Evolutionary conservation across 2,329 filamentous ascomycete genomes (phyloP).

Genomic region (Catunica adiposa): DNA sequence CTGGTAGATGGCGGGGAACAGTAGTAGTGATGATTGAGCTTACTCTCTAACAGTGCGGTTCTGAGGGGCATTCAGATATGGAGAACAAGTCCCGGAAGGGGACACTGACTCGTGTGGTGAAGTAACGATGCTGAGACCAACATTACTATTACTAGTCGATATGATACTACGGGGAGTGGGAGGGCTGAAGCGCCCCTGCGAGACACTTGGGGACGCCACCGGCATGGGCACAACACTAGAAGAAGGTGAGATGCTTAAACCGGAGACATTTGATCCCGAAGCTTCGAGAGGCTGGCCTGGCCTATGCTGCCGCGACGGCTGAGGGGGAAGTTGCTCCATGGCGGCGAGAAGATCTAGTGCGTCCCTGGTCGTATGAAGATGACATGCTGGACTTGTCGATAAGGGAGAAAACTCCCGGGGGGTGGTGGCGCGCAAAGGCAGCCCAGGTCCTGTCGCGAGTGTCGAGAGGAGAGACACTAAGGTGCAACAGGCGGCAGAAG

Average conservation of each 20-base stretch:
- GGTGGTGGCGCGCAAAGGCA: slow-evolving; percentile 11
- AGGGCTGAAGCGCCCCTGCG: slow-evolving; percentile 10
- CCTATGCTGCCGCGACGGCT: slow-evolving; percentile 15
- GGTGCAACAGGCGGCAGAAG: background rate
- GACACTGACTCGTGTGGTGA: slow-evolving; percentile 40
- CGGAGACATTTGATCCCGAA: background rate
- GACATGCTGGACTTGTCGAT: slow-evolving; percentile 12
- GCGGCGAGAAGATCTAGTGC: slow-evolving; percentile 14
- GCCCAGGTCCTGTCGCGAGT: slow-evolving; percentile 3
- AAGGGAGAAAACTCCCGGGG: slow-evolving; percentile 10
- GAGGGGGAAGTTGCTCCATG: slow-evolving; percentile 14
- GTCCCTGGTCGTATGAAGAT: slow-evolving; percentile 14
- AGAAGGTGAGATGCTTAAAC: slow-evolving; percentile 3
- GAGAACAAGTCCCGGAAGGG: slow-evolving; percentile 29
- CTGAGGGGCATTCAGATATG: slow-evolving; percentile 54
- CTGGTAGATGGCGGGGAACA: background rate
- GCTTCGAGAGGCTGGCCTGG: slow-evolving; percentile 13
- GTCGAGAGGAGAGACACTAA: slow-evolving; percentile 3
- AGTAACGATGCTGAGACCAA: slow-evolving; percentile 20
- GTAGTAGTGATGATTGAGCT: no score
- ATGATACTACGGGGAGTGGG: slow-evolving; percentile 9
- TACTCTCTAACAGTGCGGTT: slow-evolving; percentile 62
- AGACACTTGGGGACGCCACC: slow-evolving; percentile 4
- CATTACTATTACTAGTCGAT: background rate
- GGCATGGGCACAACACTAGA: background rate